Evolutionary conservation across 1,284 basidiomycete species (phyloP).

Genomic region (Trichosporon sp.): DNA sequence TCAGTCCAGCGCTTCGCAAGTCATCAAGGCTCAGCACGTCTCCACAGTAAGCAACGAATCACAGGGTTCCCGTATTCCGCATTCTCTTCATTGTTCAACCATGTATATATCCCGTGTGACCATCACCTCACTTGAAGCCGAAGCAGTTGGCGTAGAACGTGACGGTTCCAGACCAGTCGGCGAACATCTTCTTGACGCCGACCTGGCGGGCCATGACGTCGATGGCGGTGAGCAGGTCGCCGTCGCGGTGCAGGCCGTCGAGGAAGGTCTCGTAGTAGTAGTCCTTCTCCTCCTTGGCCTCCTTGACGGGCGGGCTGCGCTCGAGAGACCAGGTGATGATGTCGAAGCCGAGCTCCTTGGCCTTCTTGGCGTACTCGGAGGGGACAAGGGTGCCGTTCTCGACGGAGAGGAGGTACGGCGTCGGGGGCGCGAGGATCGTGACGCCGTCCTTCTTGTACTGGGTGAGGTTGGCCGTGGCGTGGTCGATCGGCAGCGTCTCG

Average conservation of each 20-base stretch:
- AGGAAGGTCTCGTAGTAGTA: conserved; percentile 16
- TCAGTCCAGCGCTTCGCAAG: not conserved
- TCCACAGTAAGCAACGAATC: not conserved
- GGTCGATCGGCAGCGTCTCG: conserved; percentile 9
- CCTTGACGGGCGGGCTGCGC: conserved; percentile 15
- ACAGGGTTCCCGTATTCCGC: not conserved
- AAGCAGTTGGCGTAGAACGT: conserved; percentile 25
- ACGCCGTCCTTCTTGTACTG: conserved; percentile 17
- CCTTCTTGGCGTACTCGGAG: conserved; percentile 18
- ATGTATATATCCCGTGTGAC: not conserved
- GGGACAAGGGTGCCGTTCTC: conserved; percentile 18
- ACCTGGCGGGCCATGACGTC: conserved; percentile 19
- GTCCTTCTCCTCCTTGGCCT: conserved; percentile 10
- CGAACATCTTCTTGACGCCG: conserved; percentile 19
- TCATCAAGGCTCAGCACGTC: not conserved
- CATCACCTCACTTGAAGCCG: conserved; percentile 9
- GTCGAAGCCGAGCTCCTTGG: conserved; percentile 16
- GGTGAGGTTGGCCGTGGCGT: conserved; percentile 6
- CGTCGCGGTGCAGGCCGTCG: conserved; percentile 15
- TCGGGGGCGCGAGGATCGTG: conserved; percentile 16
- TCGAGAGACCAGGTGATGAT: conserved; percentile 24
- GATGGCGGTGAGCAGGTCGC: conserved; percentile 17
- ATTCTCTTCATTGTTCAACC: not conserved
- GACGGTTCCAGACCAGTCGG: conserved; percentile 21
- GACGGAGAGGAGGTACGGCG: conserved; percentile 15